Evolutionary conservation across 352 stramenopile genomes (phyloP), one percentile per base, ranked within the genome.

Genomic region (Peronosclerospora sorghi): DNA sequence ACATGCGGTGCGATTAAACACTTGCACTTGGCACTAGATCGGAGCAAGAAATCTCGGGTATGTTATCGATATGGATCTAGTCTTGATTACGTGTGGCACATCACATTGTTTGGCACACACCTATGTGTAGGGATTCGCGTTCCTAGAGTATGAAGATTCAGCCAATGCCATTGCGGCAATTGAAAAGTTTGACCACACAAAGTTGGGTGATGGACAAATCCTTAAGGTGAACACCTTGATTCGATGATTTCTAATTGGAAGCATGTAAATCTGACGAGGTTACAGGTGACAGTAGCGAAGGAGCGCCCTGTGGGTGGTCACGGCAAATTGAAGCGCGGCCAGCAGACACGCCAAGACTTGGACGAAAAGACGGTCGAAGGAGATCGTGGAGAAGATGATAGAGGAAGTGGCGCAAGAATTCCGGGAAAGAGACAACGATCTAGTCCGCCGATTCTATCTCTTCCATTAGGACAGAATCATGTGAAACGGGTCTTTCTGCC

Each of bases 1-100:
- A 41, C 48, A 2, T 86, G 68, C 26, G 77, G 77, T 8, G 34
- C 59, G 13, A 80, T 89, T 36, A 72, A 73, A 50, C 58, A 84
- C 41, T 47, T 86, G 30, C 70, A 86, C 37, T 35, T 89, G 14
- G 77, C 74, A 20, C 69, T 82, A 21, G 77, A 89, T 59, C 70
- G 77, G 38, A 85, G 70, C 42, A 73, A 79, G 63, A 84, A 83
- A 35, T 89, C 77, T 3, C 48, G 77, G 24, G 77, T 86, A 40
- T 45, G 19, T 9, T 36, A 15, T 9, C 17, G 8, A 17, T 18
- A 1, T 15, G 8, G 18, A 19, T 38, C 4, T 7, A 36, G 10
- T 39, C 35, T 40, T 10, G 23, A 21, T 40, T 8, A 24, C 19
- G 10, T 40, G 8, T 26, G 21, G 6, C 21, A 3, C 6, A 26